A percentile compares a stretch with the other conserved stretches of the same genome.
phyloP scores from a whole-genome alignment of 805 yeast genomes.

The Spathaspora arborariae region DNA sequence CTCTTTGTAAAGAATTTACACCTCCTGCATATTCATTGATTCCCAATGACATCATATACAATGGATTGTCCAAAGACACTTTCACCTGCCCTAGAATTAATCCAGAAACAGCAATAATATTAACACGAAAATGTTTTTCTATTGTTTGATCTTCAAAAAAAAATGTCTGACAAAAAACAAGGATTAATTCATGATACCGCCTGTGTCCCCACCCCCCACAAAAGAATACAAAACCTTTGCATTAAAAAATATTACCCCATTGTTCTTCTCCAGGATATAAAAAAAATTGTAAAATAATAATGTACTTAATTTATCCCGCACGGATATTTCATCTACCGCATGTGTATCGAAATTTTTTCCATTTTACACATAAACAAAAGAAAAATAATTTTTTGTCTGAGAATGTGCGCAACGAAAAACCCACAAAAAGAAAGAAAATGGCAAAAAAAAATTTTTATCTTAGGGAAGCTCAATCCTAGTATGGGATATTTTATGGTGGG shows the following conservation, averaged over 20 bases:
- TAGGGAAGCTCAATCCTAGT: constrained; percentile 3
- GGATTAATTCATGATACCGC: neutral
- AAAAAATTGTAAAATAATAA: neutral
- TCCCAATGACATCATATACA: neutral
- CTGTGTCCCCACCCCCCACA: neutral
- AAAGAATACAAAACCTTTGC: neutral
- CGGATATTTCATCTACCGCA: constrained; percentile 2
- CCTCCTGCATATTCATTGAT: too few relatives aligned
- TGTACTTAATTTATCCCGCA: neutral
- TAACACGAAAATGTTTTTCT: too few relatives aligned
- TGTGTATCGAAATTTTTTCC: neutral
- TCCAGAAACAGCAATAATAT: too few relatives aligned
- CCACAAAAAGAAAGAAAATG: too few relatives aligned
- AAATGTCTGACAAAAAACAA: neutral
- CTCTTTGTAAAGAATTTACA: neutral
- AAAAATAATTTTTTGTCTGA: neutral
- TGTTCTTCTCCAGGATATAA: neutral
- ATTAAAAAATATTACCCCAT: neutral
- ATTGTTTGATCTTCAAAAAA: neutral
- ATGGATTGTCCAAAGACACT: neutral
- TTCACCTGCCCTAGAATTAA: neutral
- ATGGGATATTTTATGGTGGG: neutral
- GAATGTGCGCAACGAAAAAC: too few relatives aligned
- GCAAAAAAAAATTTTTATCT: neutral
- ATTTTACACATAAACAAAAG: neutral